These are phyloP conservation scores for Cocos nucifera DNA, from an alignment of 176 grass and related monocot species.

Conservation along the genomic window DNA sequence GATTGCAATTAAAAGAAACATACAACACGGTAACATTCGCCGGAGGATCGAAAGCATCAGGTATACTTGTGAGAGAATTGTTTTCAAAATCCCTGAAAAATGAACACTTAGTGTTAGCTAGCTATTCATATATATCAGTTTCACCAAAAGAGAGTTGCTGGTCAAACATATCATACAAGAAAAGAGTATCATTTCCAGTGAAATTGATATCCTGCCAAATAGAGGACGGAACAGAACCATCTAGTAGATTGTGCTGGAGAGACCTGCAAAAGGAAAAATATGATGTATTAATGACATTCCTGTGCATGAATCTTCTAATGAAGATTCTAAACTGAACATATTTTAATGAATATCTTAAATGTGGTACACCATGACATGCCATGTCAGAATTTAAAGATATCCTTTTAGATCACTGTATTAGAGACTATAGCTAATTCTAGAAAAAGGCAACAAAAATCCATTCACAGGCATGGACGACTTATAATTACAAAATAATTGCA, in stretches of 20 bases:
- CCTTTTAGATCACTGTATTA: no score
- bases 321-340: no score
- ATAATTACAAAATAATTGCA: neutral
- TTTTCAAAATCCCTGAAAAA: constrained; percentile 75
- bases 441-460: neutral
- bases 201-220: constrained; percentile 71
- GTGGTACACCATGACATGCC: no score
- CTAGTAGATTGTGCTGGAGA: constrained; percentile 35
- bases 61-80: constrained; percentile 60
- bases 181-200: constrained; percentile 46
- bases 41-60: constrained; percentile 42
- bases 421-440: neutral
- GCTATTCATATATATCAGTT: neutral
- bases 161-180: constrained; percentile 51
- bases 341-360: no score
- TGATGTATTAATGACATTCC: no score
- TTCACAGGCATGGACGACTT: neutral
- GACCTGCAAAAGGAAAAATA: constrained; percentile 39
- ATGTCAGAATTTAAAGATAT: no score
- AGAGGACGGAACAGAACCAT: constrained; percentile 40
- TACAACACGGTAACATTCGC: constrained; percentile 58
- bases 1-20: constrained; percentile 24
- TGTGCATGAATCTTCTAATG: no score
- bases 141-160: neutral
- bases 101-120: constrained; percentile 4